phyloP scores from a whole-genome alignment of 208 protist species.

The Acanthamoeba royreba region DNA sequence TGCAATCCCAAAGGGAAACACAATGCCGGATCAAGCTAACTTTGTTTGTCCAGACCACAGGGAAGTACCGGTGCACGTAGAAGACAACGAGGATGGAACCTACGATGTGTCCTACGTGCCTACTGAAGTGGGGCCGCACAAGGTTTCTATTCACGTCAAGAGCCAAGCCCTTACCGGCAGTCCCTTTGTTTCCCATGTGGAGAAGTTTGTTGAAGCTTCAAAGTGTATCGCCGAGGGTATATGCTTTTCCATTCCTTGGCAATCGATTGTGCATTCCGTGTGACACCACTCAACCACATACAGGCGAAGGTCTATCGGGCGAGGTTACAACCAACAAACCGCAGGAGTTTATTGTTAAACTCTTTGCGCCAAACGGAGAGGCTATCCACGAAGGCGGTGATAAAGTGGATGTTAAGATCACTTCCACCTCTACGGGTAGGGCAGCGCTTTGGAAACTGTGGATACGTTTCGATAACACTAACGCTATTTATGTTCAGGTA shows the following conservation, averaged over 20 bases:
- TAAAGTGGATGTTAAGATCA: conserved; percentile 15
- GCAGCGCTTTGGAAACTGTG: neutral
- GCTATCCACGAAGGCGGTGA: neutral
- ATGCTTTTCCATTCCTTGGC: no score
- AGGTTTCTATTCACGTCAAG: neutral
- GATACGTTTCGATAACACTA: neutral
- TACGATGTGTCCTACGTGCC: conserved; percentile 3
- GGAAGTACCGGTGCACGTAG: neutral
- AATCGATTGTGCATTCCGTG: no score
- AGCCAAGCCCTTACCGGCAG: neutral
- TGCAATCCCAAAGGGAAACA: neutral
- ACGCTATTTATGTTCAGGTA: neutral
- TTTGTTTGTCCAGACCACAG: neutral
- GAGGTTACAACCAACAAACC: conserved; percentile 21
- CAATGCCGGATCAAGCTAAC: neutral
- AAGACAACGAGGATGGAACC: conserved; percentile 32
- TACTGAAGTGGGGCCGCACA: neutral
- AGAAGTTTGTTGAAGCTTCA: neutral
- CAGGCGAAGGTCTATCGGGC: neutral
- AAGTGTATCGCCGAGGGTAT: neutral
- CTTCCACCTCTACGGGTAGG: neutral
- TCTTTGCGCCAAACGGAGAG: neutral
- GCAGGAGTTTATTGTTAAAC: neutral
- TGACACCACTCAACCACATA: no score
- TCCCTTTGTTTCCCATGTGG: neutral